Percentiles rank a stretch among this genome's conserved stretches.
Conservation (phyloP, 2,329 filamentous ascomycete genomes). For the Aureobasidium mangrovei region DNA sequence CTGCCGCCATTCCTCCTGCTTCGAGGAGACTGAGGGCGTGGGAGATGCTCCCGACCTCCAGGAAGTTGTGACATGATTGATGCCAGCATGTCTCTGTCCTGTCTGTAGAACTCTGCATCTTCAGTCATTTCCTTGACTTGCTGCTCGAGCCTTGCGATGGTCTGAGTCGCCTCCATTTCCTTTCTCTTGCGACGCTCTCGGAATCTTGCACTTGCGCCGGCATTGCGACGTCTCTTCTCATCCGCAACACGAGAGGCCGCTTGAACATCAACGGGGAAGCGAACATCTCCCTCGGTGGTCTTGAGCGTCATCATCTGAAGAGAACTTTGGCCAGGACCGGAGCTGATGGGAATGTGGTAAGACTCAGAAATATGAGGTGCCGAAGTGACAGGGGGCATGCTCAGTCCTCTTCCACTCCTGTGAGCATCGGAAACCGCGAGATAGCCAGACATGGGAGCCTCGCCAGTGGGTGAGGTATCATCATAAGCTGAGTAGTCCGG, state of each 20-base stretch:
- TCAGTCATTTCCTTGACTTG: slow-evolving; percentile 58
- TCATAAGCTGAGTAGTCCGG: slow-evolving; percentile 41
- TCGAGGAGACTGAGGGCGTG: slow-evolving; percentile 36
- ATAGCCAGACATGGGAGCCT: neutral
- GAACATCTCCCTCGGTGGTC: slow-evolving; percentile 43
- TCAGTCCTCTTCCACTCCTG: slow-evolving; percentile 6
- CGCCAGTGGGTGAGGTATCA: slow-evolving; percentile 26
- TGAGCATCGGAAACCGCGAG: slow-evolving; percentile 8
- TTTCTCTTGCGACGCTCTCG: slow-evolving; percentile 74
- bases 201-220: slow-evolving; percentile 75
- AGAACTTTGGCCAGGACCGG: slow-evolving; percentile 36
- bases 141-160: slow-evolving; percentile 60
- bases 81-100: slow-evolving; percentile 62
- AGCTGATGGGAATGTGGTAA: slow-evolving; percentile 31
- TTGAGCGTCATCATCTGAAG: slow-evolving; percentile 48
- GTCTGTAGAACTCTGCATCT: slow-evolving; percentile 64
- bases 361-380: slow-evolving; percentile 15
- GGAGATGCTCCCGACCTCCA: slow-evolving; percentile 39
- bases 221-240: slow-evolving; percentile 78
- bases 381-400: slow-evolving; percentile 6
- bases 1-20: slow-evolving; percentile 18
- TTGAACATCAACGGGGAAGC: slow-evolving; percentile 67
- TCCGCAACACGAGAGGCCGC: slow-evolving; percentile 75
- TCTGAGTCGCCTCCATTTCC: slow-evolving; percentile 62
- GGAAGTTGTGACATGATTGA: slow-evolving; percentile 56